phyloP scores from a whole-genome alignment of 495 filamentous ascomycete species.

The Aspergillus bertholletiae region DNA sequence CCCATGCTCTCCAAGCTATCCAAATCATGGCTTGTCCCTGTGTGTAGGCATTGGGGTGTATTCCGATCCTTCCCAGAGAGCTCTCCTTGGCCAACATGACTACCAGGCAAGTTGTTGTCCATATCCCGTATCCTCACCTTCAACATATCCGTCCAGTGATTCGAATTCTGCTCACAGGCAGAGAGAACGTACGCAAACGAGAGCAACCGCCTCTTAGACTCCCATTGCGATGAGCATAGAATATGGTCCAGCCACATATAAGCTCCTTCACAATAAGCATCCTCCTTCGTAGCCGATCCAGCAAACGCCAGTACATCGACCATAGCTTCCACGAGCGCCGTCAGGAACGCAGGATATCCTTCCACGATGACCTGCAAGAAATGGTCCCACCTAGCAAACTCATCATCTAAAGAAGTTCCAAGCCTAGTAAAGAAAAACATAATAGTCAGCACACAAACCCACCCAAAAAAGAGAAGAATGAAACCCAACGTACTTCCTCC shows the following conservation, averaged over 20 bases:
- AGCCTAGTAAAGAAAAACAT: constrained; percentile 21
- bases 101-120: neutral
- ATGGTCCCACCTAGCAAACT: constrained; percentile 33
- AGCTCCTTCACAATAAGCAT: constrained; percentile 26
- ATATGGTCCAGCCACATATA: constrained; percentile 44
- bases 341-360: constrained; percentile 27
- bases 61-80: neutral
- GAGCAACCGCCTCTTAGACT: constrained; percentile 19
- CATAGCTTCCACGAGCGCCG: constrained; percentile 33
- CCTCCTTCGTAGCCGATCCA: constrained; percentile 10
- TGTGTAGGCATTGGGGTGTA: neutral
- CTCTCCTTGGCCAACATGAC: neutral
- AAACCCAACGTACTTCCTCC: constrained; percentile 30
- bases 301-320: constrained; percentile 30
- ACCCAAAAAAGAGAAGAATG: neutral
- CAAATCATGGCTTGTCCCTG: constrained; percentile 12
- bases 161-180: constrained; percentile 29
- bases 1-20: constrained; percentile 28
- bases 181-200: constrained; percentile 32
- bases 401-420: constrained; percentile 26
- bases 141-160: constrained; percentile 30
- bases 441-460: constrained; percentile 7
- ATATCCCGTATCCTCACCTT: constrained; percentile 16
- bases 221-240: constrained; percentile 32
- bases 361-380: constrained; percentile 32